These are phyloP conservation scores for Allantophomopsis lycopodina DNA, from an alignment of 2,329 filamentous ascomycete species.

Conservation along the genomic window DNA sequence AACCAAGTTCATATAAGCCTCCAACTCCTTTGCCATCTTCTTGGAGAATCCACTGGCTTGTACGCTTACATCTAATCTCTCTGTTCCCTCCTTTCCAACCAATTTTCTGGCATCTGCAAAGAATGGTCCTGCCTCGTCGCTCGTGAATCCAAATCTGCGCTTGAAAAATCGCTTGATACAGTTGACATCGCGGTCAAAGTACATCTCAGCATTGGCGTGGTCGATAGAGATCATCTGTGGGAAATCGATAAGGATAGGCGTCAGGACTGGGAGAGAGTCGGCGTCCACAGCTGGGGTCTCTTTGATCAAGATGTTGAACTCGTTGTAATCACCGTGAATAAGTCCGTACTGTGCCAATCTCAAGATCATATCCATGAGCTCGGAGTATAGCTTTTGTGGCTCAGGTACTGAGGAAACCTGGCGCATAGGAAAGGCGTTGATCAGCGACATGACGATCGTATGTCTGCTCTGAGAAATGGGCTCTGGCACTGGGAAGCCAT, in stretches of 20 bases:
- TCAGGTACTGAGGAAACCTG: conserved; percentile 78
- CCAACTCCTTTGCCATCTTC: conserved; percentile 92
- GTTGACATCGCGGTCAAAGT: conserved; percentile 90
- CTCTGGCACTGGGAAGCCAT: conserved; percentile 80
- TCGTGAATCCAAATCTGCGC: conserved; percentile 75
- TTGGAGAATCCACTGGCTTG: conserved; percentile 91
- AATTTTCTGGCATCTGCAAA: conserved; percentile 73
- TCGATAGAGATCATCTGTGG: conserved; percentile 97
- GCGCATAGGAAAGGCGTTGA: conserved; percentile 83
- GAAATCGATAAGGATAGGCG: conserved; percentile 89
- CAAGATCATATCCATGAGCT: conserved; percentile 77
- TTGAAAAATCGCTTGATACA: conserved; percentile 94
- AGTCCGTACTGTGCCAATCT: conserved; percentile 73
- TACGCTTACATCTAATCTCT: conserved; percentile 72
- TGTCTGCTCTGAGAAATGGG: conserved; percentile 84
- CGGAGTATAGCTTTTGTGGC: conserved; percentile 76
- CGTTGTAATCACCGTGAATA: conserved; percentile 98
- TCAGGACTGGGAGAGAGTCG: conserved; percentile 35
- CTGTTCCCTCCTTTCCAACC: conserved; percentile 48
- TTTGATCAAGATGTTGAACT: conserved; percentile 95
- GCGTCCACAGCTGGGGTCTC: conserved; percentile 37
- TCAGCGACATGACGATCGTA: conserved; percentile 89
- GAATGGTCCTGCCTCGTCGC: conserved; percentile 69
- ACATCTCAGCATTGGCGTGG: conserved; percentile 87
- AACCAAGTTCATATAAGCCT: conserved; percentile 71